Percentiles rank a stretch among this genome's conserved stretches.
Evolutionary conservation across 345 rosid genomes (phyloP).

Genomic region (Camelina hispida): DNA sequence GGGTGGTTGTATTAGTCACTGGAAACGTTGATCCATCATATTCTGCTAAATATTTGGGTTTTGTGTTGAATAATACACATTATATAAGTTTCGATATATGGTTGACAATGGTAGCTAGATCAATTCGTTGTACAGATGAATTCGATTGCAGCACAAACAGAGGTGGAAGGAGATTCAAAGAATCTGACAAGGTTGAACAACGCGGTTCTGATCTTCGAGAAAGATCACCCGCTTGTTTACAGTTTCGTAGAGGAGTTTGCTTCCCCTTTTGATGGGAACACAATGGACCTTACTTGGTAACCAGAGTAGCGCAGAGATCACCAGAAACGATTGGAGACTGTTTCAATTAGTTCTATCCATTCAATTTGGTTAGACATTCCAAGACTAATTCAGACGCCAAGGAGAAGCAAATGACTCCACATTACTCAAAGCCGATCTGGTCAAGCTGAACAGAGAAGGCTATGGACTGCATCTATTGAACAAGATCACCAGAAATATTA

Average conservation of each 20-base stretch:
- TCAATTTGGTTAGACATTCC: slow-evolving; percentile 62
- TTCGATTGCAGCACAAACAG: slow-evolving; percentile 78
- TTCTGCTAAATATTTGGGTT: no score
- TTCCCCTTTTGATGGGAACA: slow-evolving; percentile 72
- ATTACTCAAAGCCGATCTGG: slow-evolving; percentile 58
- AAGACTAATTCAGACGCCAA: slow-evolving; percentile 59
- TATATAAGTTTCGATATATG: no score
- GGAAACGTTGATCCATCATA: not conserved
- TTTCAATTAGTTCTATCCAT: slow-evolving; percentile 74
- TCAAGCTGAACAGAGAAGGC: slow-evolving; percentile 52
- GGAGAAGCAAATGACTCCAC: slow-evolving; percentile 36
- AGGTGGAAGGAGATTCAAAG: slow-evolving; percentile 48
- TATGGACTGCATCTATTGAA: slow-evolving; percentile 83
- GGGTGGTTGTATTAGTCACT: no score
- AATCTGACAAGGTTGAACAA: slow-evolving; percentile 80
- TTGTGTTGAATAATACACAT: no score
- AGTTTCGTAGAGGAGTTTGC: slow-evolving; percentile 77
- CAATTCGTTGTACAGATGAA: slow-evolving; percentile 40
- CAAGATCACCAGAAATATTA: slow-evolving; percentile 58
- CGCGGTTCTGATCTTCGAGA: slow-evolving; percentile 74
- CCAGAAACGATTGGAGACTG: slow-evolving; percentile 44
- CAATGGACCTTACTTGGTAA: slow-evolving; percentile 83
- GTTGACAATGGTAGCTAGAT: no score
- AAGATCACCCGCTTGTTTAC: slow-evolving; percentile 63
- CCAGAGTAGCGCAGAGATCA: slow-evolving; percentile 58